Conservation (phyloP, 2,329 filamentous ascomycete genomes). For the Exophiala sp. region DNA sequence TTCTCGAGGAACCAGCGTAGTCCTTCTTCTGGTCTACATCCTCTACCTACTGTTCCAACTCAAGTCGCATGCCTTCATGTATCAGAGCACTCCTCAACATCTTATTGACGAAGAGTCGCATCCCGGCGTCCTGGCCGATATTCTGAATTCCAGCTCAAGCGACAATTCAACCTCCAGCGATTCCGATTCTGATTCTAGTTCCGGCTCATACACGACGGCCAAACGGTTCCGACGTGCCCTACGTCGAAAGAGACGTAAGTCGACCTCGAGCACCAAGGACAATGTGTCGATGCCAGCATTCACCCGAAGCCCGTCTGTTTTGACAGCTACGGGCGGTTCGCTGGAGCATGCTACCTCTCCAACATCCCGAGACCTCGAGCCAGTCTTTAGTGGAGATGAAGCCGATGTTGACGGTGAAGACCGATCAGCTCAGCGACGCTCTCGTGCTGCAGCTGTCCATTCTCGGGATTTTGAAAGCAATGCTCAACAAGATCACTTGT, state of each 20-base stretch:
- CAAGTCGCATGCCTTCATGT: conserved; percentile 88
- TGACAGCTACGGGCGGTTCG: conserved; percentile 29
- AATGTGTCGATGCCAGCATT: conserved; percentile 45
- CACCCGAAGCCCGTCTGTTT: conserved; percentile 39
- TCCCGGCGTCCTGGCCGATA: conserved; percentile 76
- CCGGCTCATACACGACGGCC: conserved; percentile 67
- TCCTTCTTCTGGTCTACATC: conserved; percentile 74
- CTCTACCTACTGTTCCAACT: conserved; percentile 87
- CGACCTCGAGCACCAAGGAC: conserved; percentile 67
- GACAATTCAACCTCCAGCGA: conserved; percentile 50
- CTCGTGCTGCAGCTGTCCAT: conserved; percentile 24
- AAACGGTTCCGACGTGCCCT: conserved; percentile 74
- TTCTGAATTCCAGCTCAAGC: conserved; percentile 65
- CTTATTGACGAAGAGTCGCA: conserved; percentile 89
- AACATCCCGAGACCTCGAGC: conserved; percentile 18
- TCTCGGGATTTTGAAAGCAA: conserved; percentile 49
- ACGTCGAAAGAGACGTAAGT: conserved; percentile 70
- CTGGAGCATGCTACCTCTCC: conserved; percentile 12
- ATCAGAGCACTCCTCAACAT: conserved; percentile 86
- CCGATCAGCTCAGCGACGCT: conserved; percentile 25
- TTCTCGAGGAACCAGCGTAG: conserved; percentile 83
- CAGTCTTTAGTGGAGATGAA: conserved; percentile 50
- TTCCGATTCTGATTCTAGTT: conserved; percentile 67
- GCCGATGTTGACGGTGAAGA: conserved; percentile 50
- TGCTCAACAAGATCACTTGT: conserved; percentile 18